phyloP scores from a whole-genome alignment of 441 rosid species.

The Populus hybrid region DNA sequence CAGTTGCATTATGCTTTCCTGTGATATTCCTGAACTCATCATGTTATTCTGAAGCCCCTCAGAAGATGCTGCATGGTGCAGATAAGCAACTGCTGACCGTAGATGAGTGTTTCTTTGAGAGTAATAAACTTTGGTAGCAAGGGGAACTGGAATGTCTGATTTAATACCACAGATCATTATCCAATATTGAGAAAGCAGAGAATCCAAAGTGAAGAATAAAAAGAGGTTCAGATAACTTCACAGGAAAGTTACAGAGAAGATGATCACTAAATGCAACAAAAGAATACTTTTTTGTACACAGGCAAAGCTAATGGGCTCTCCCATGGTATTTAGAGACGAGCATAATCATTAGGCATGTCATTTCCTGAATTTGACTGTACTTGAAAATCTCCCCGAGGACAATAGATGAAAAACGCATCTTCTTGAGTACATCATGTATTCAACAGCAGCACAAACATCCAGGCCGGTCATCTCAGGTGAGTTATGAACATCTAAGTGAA shows the following conservation, averaged over 20 bases:
- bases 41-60: conserved; percentile 21
- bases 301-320: not conserved
- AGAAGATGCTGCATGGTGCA: conserved; percentile 31
- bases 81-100: conserved; percentile 37
- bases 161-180: conserved; percentile 9
- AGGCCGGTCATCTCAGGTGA: not conserved
- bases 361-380: conserved; percentile 17
- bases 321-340: not conserved
- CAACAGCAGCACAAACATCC: not conserved
- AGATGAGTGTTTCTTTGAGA: conserved; percentile 54
- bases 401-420: conserved; percentile 8
- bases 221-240: not conserved
- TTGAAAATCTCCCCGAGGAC: conserved; percentile 27
- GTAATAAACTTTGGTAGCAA: conserved; percentile 62
- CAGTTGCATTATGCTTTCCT: conserved; percentile 17
- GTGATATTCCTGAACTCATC: conserved; percentile 26
- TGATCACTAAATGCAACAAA: conserved; percentile 6
- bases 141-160: conserved; percentile 54
- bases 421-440: conserved; percentile 6
- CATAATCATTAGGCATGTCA: conserved; percentile 16
- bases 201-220: conserved; percentile 7
- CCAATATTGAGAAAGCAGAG: conserved; percentile 10
- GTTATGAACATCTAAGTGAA: not conserved
- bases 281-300: not conserved
- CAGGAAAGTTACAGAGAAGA: not conserved